phyloP scores from a whole-genome alignment of 352 stramenopile genomes.

The Thraustotheca clavata region DNA sequence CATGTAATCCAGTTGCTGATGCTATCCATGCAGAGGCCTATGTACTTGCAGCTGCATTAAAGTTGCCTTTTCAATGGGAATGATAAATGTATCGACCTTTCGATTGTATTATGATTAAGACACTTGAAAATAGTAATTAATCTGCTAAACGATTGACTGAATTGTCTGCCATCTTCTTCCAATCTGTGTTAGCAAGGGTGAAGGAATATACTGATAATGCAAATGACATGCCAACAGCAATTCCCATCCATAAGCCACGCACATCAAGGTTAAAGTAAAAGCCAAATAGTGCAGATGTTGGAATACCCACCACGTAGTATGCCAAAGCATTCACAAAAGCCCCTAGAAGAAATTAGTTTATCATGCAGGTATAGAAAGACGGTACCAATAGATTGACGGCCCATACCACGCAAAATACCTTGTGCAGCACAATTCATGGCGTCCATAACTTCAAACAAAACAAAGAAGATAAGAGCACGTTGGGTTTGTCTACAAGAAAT shows the following conservation, averaged over 20 bases:
- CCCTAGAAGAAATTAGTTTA: conserved; percentile 47
- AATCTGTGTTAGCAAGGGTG: too few relatives aligned
- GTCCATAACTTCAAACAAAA: conserved; percentile 43
- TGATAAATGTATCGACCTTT: too few relatives aligned
- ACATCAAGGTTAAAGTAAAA: conserved; percentile 40
- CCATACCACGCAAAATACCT: conserved; percentile 55
- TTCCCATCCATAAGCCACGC: conserved; percentile 45
- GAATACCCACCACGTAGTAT: conserved; percentile 72
- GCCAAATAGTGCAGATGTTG: conserved; percentile 46
- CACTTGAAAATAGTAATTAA: too few relatives aligned
- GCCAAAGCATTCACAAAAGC: conserved; percentile 43
- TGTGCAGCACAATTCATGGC: conserved; percentile 42
- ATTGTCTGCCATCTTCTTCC: too few relatives aligned
- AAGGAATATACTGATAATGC: too few relatives aligned
- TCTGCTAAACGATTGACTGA: too few relatives aligned
- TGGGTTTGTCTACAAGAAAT: conserved; percentile 5
- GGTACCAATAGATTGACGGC: conserved; percentile 48
- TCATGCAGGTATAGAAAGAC: conserved; percentile 34
- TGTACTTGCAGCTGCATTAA: too few relatives aligned
- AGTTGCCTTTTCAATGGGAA: too few relatives aligned
- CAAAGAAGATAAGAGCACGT: conserved; percentile 25
- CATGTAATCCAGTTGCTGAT: too few relatives aligned
- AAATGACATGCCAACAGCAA: conserved; percentile 40
- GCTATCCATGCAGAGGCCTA: too few relatives aligned
- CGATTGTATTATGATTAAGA: too few relatives aligned